Conservation (phyloP, 1,139 yeast genomes). For the Scheffersomyces quercinus region DNA sequence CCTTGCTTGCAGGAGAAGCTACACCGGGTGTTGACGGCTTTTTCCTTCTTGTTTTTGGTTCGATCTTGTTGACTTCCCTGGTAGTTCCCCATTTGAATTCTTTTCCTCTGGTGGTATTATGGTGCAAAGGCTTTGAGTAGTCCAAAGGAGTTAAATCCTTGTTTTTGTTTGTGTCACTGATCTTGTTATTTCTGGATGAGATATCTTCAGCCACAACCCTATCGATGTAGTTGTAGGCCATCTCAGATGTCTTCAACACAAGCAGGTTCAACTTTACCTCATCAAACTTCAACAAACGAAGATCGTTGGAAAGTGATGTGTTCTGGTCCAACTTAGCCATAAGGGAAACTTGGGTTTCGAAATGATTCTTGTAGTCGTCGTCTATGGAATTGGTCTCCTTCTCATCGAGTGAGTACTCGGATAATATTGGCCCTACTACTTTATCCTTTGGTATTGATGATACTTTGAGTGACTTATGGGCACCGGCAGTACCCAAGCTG, state of each 20-base stretch:
- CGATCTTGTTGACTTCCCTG: conserved; percentile 21
- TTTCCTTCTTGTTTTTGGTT: conserved; percentile 14
- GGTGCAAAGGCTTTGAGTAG: conserved; percentile 16
- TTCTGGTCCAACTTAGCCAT: conserved; percentile 31
- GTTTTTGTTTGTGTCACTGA: conserved; percentile 18
- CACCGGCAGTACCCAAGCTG: no score
- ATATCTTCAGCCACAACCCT: conserved; percentile 39
- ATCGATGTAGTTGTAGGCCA: conserved; percentile 36
- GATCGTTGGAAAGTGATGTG: conserved; percentile 26
- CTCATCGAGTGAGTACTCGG: conserved; percentile 1
- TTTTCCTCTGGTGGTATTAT: conserved; percentile 26
- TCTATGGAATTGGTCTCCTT: conserved; percentile 4
- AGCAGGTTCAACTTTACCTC: conserved; percentile 25
- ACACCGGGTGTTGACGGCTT: conserved; percentile 7
- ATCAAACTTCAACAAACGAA: conserved; percentile 30
- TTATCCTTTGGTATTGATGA: background rate
- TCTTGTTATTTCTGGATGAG: conserved; percentile 22
- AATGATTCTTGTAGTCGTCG: conserved; percentile 13
- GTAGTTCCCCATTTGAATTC: conserved; percentile 37
- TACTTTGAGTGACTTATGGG: no score
- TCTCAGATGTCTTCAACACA: conserved; percentile 25
- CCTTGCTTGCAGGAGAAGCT: conserved; percentile 4
- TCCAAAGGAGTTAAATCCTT: conserved; percentile 17
- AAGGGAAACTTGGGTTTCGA: conserved; percentile 28
- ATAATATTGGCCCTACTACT: conserved; percentile 3